Evolutionary conservation across 768 basidiomycete species (phyloP), one percentile per base, ranked within the genome.

Genomic region (Coprinopsis marcescibilis): DNA sequence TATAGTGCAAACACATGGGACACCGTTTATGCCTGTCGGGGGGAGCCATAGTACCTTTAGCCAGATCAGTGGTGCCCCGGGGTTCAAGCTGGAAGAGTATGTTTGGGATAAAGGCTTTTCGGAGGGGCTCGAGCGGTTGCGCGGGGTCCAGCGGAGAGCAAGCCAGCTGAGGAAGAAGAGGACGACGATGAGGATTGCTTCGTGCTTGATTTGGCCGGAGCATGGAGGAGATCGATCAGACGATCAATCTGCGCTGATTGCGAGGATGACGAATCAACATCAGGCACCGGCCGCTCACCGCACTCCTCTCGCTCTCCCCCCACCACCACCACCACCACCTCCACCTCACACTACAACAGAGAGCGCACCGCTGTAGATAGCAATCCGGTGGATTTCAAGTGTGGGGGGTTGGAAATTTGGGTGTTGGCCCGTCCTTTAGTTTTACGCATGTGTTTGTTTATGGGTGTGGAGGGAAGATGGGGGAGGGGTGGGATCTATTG

Each of bases 331-430:
- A 6, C 78, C 75, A n/a, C 8, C 7, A 11, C 7, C 15, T 36
- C 35, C 35, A 13, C 7, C 35, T 36, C 15, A 36, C 10, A 17
- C 23, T 5, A n/a, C 13, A 10, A 64, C 39, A 40, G 19, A 10
- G 7, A 37, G 19, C 12, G 19, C 17, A 11, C 66, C 0, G 66
- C 64, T 37, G 70, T 67, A 45, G 77, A 74, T 2, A 68, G 43
- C 7, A 37, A 71, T n/a, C 67, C 69, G 5, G 75, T 75, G 7
- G 64, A 70, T n/a, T 98, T 97, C 54, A 90, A 95, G 58, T 91
- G 91, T 62, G 84, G 95, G 0, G 92, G 86, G 13, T 62, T 98
- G 45, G 94, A 97, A 59, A 89, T 93, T 96, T 94, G 94, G 84
- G 78, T 3, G 68, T 92, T 34, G 83, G 81, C 3, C 67, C 72